These are phyloP conservation scores for Backusella tuberculispora DNA, from an alignment of 192 early-diverging fungal species.

Conservation along the genomic window DNA sequence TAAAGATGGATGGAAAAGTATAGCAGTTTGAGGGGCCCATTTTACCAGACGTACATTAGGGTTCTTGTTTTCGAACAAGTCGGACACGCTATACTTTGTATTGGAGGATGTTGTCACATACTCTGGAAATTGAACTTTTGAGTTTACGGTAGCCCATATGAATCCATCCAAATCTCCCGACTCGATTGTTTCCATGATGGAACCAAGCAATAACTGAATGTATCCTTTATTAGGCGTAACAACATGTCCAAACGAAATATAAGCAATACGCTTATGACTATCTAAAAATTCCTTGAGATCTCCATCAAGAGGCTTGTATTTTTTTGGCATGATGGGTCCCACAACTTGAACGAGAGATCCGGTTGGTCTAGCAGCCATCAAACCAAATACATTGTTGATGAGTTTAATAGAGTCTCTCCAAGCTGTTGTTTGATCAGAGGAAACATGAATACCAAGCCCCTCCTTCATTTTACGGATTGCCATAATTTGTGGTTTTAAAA, in stretches of 20 bases:
- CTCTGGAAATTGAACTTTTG: background rate
- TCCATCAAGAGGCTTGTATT: slow-evolving; percentile 17
- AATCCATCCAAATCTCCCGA: slow-evolving; percentile 35
- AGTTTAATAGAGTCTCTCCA: slow-evolving; percentile 28
- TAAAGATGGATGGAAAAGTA: slow-evolving; percentile 33
- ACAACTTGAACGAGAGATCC: slow-evolving; percentile 34
- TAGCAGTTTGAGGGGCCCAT: slow-evolving; percentile 39
- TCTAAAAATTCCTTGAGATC: slow-evolving; percentile 22
- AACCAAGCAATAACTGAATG: slow-evolving; percentile 24
- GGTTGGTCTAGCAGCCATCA: slow-evolving; percentile 20
- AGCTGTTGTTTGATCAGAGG: background rate
- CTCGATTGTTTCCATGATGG: slow-evolving; percentile 28
- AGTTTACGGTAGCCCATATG: slow-evolving; percentile 33
- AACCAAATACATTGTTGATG: slow-evolving; percentile 30
- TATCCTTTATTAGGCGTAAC: slow-evolving; percentile 13
- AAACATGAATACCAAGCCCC: background rate
- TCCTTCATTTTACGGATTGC: background rate
- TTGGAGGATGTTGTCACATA: background rate
- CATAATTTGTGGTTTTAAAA: background rate
- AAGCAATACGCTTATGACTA: slow-evolving; percentile 26
- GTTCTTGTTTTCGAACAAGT: background rate
- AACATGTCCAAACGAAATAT: slow-evolving; percentile 40
- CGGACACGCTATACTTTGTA: background rate
- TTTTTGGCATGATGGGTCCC: slow-evolving; percentile 41
- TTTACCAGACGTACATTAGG: background rate